Base-by-base conservation (phyloP, 192 early-diverging fungal genomes). In the Backusella luteola region DNA sequence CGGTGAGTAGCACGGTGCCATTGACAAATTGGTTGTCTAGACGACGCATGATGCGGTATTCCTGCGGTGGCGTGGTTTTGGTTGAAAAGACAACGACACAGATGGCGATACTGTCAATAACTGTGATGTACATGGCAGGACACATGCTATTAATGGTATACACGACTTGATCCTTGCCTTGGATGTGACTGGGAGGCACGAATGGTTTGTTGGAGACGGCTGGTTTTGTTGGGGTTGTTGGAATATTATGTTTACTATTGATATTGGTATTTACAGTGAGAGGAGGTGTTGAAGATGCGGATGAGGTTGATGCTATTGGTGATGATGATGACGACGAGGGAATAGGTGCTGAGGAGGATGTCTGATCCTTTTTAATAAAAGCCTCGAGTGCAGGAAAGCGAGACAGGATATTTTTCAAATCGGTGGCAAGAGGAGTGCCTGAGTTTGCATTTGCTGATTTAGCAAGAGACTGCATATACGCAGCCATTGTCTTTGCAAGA, bases 1-100 rank as follows among this genome's bases (percentile, higher is more conserved):
- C 96, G 35, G 92, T 83, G 6, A 98, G 82, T 29, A 98, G 82
- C 26, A 90, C 87, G 8, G 94, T 94, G 8, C 93, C 95, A 81
- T 98, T 96, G 66, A 98, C 91, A 76, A 92, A 92, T 3, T 91
- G 91, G 73, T 91, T 94, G 71, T 98, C 95, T 0, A 92, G 90
- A 14, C 94, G 84, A 19, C 96, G 87, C 68, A 97, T 85, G 2
- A 98, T 84, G 39, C 88, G 74, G 84, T 90, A 90, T 49, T 81
- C 89, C 78, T 76, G 85, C 77, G 21, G 21, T 26, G 8, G 44
- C 1, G 8, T 74, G 79, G 39, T 84, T 77, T 4, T 67, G 49
- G 52, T 66, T n/a, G 66, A 39, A 21, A 87, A 79, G 14, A 83
- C 77, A 44, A 79, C 84, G 3, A 84, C 83, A 73, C 84, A 87